Evolutionary conservation across 2,329 filamentous ascomycete genomes (phyloP), one percentile per base, ranked within the genome.

Genomic region (Cladorrhinum sp.): DNA sequence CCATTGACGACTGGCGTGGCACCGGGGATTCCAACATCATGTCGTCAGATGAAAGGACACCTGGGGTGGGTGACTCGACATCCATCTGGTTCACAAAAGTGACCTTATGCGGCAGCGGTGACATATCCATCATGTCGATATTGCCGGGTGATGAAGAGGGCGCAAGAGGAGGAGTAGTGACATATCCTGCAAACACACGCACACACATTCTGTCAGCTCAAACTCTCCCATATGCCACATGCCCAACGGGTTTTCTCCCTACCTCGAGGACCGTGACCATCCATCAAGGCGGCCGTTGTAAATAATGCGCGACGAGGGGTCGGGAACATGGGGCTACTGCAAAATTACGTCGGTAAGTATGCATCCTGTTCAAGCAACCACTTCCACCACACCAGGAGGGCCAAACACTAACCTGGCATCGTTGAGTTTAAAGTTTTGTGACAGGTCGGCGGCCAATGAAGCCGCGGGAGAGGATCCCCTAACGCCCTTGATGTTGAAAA

Each of bases 401-500:
- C 22, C n/a, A 25, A 54, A 36, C 20, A 67, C 83, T 68, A 81
- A 97, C 93, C 93, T 97, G 72, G 89, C 75, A 59, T 85, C 81
- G 63, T 77, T 92, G 76, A 98, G 90, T 73, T 93, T 90, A 74
- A 98, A 96, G 79, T 98, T 99, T 73, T 96, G 92, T 61, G 93
- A 97, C 69, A 98, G 83, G 77, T 99, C 95, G 64, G 92, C 93
- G 48, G 93, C 93, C 68, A 99, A 80, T 71, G 91, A 96, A 56
- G 92, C 87, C 36, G 92, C 93, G 5, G 95, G 95, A 59, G 95
- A 99, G 20, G 93, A 96, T 53, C 92, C 91, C 67, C 86, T 86
- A 70, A 91, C 80, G 56, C 89, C 84, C 72, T 91, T 92, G 69
- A 90, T 76, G 69, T 83, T 87, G 79, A 98, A 96, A 79, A 95